Evolutionary conservation across 352 stramenopile species (phyloP).

Genomic region (Phytopythium mirpurense): DNA sequence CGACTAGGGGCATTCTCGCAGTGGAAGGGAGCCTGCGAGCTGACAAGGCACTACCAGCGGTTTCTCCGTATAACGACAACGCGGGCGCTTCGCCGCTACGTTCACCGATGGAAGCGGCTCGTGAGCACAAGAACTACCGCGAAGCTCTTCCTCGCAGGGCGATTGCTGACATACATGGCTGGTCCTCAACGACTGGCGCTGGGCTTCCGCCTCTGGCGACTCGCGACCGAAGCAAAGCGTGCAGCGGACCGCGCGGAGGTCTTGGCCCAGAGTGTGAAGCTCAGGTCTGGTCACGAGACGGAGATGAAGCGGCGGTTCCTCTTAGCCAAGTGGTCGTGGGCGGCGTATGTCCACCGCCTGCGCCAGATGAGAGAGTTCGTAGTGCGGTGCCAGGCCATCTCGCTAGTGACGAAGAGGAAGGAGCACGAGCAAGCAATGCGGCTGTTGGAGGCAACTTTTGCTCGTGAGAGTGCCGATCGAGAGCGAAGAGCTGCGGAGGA

Average conservation of each 20-base stretch:
- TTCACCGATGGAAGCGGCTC: neutral
- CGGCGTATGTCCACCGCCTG: conserved; percentile 31
- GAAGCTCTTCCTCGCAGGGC: neutral
- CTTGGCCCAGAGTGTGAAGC: neutral
- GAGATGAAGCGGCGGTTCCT: neutral
- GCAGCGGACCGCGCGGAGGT: neutral
- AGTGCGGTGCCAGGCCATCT: conserved; percentile 14
- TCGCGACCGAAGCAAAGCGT: neutral
- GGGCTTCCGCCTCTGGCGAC: neutral
- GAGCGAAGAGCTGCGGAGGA: neutral
- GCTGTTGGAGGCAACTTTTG: neutral
- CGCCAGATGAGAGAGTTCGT: conserved; percentile 32
- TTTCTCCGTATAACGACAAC: neutral
- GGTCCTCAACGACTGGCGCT: neutral
- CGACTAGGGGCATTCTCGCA: neutral
- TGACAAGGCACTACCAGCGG: neutral
- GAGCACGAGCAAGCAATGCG: conserved; percentile 1
- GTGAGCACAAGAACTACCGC: neutral
- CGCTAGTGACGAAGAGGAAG: neutral
- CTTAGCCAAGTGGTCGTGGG: conserved; percentile 45
- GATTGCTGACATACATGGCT: neutral
- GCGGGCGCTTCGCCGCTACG: neutral
- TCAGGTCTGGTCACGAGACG: neutral
- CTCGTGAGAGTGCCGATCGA: neutral
- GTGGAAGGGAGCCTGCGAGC: neutral